Base-by-base conservation (phyloP, 352 stramenopile genomes). In the Phytophthora cryptogea region DNA sequence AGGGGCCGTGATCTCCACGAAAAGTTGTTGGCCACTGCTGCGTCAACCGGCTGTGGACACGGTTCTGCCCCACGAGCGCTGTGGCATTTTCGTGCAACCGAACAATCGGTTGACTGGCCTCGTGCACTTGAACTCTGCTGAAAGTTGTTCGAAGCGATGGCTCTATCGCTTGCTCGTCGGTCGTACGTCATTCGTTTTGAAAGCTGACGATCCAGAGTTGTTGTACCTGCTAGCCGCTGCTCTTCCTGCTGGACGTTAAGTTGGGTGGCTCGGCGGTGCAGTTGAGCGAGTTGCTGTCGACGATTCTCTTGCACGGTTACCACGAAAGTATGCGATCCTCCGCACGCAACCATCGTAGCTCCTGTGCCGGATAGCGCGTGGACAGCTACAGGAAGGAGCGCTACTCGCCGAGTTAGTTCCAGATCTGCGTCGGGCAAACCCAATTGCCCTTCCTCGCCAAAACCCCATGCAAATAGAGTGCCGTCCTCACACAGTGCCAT, bases 361-460 rank as follows among this genome's bases (percentile, higher is more conserved):
- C 79, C 79, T 2, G 78, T 89, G 9, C 79, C 81, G 0, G 75
- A 83, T 10, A 91, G 65, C 2, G 74, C 48, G 42, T 74, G 68
- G 7, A 89, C 70, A 20, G 70, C 68, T 0, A 73, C 70, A 1
- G 81, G 79, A n/a, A 88, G 53, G 8, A 76, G 42, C 8, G 76
- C 72, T 26, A 84, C 47, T 59, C 26, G 74, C 47, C 11, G 64
- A 64, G 49, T 75, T 56, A 47, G 56, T 51, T 80, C 82, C 10
- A 62, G 32, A 31, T 82, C 72, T 26, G 83, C 65, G 23, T 79
- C 69, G 4, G 76, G 72, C 0, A 87, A 56, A 26, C 74, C 76
- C 9, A 91, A 71, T 28, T 89, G 80, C 0, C 82, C 80, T 73
- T 91, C 82, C 60, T 91, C 82, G 10, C 80, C 82, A 39, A 91